Conservation (phyloP, 108 stramenopile genomes). For the Ochromonas danica region DNA sequence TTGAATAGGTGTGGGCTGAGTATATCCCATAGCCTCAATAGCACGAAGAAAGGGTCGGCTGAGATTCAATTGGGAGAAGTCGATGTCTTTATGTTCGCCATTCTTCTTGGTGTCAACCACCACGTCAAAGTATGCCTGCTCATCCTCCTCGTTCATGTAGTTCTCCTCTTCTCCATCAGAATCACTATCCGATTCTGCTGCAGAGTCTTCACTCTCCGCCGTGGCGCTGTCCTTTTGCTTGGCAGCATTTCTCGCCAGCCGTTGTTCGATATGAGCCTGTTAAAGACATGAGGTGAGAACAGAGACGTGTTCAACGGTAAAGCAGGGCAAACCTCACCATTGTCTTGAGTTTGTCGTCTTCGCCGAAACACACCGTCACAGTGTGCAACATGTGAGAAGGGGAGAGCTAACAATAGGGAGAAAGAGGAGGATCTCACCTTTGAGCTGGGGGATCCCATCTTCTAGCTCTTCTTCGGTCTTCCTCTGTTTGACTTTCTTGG, state of each 20-base stretch:
- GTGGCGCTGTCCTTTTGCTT: background rate
- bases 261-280: slow-evolving; percentile 8
- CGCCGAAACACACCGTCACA: too few species aligned
- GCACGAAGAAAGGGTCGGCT: slow-evolving; percentile 88
- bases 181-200: background rate
- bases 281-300: background rate
- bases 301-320: background rate
- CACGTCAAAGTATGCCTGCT: background rate
- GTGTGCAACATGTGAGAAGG: too few species aligned
- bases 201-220: background rate
- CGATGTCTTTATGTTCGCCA: slow-evolving; percentile 50
- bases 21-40: slow-evolving; percentile 86
- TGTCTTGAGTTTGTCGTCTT: background rate
- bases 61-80: slow-evolving; percentile 82
- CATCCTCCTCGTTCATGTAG: background rate
- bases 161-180: background rate
- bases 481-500: background rate
- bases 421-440: too few species aligned
- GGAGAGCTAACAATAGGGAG: too few species aligned
- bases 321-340: background rate
- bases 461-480: background rate
- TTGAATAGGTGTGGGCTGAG: slow-evolving; percentile 90
- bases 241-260: background rate
- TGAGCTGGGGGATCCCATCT: too few species aligned
- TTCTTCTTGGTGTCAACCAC: background rate